Conservation (phyloP, 495 filamentous ascomycete genomes). For the Aspergillus campestris region DNA sequence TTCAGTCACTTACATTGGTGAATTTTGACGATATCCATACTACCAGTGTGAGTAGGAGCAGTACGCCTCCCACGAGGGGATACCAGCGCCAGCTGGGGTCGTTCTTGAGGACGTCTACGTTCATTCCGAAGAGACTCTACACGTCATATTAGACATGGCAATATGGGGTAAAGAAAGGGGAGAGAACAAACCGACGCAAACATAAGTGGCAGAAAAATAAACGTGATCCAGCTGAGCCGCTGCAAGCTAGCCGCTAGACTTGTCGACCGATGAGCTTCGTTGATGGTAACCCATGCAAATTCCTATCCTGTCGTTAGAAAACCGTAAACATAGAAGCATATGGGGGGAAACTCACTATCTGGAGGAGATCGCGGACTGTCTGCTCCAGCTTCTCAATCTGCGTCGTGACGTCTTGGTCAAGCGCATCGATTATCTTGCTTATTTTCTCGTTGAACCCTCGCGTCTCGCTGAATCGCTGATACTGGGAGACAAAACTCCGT, state of each 20-base stretch:
- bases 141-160: background rate
- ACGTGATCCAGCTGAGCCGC: conserved; percentile 29
- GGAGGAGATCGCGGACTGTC: conserved; percentile 13
- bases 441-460: conserved; percentile 9
- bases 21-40: conserved; percentile 22
- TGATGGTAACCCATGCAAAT: conserved; percentile 19
- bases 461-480: conserved; percentile 10
- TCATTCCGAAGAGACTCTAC: conserved; percentile 31
- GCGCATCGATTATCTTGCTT: conserved; percentile 6
- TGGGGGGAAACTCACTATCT: conserved; percentile 18
- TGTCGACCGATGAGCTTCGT: conserved; percentile 22
- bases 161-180: background rate
- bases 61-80: conserved; percentile 11
- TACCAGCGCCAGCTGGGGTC: conserved; percentile 26
- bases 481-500: conserved; percentile 10
- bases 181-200: conserved; percentile 19
- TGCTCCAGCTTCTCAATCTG: conserved; percentile 16
- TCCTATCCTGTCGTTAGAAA: conserved; percentile 4
- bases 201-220: conserved; percentile 26
- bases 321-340: no score
- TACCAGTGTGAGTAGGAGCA: conserved; percentile 13
- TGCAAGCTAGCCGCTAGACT: conserved; percentile 22
- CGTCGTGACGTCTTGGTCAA: conserved; percentile 4
- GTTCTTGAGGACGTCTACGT: conserved; percentile 19
- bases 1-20: conserved; percentile 8